Evolutionary conservation across 176 grass and related monocot species (phyloP).

Genomic region (Ananas comosus): DNA sequence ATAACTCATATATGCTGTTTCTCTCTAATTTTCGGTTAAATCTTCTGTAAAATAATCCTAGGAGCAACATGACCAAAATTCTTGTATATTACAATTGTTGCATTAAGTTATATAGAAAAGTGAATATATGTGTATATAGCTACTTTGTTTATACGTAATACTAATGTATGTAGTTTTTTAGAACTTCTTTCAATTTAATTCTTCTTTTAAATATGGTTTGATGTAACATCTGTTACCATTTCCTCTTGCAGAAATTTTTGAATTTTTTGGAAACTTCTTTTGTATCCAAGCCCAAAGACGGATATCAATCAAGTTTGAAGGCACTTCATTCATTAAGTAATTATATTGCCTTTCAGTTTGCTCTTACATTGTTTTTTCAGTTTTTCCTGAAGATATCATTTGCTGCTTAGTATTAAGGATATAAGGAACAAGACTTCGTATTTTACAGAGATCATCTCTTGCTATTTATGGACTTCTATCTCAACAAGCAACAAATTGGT

Average conservation of each 20-base stretch:
- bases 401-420: not conserved
- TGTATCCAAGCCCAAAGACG: slow-evolving; percentile 37
- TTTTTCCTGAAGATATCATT: not conserved
- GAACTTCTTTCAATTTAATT: slow-evolving; percentile 16
- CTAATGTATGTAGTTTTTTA: slow-evolving; percentile 7
- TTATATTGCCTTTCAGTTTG: not conserved
- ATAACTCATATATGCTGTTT: not conserved
- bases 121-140: not conserved
- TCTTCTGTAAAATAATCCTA: no score
- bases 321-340: slow-evolving; percentile 54
- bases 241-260: slow-evolving; percentile 55
- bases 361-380: slow-evolving; percentile 14
- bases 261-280: slow-evolving; percentile 60
- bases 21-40: not conserved
- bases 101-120: no score
- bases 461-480: not conserved
- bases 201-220: not conserved
- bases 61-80: no score
- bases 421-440: not conserved
- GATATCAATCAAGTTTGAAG: slow-evolving; percentile 20
- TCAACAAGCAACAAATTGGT: not conserved
- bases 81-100: no score
- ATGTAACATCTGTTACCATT: slow-evolving; percentile 1
- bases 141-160: not conserved
- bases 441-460: not conserved